Conservation (phyloP, 1,284 basidiomycete genomes). For the Fomitopsis schrenkii region DNA sequence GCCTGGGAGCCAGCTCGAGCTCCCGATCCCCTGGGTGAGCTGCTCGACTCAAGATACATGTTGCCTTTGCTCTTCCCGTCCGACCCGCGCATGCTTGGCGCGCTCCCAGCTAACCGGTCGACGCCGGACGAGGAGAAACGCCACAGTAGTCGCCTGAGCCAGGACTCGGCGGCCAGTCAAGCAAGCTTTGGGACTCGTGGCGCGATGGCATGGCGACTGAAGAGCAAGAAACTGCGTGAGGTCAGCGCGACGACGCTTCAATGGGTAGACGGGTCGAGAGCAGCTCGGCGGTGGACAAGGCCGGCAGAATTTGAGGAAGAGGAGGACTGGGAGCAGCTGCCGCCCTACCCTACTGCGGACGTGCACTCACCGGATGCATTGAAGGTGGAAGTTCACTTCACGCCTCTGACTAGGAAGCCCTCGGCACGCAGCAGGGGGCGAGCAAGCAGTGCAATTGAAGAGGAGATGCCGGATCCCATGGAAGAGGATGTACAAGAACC, state of each 20-base stretch:
- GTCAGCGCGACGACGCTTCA: conserved; percentile 55
- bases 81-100: conserved; percentile 73
- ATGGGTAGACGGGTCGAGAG: conserved; percentile 62
- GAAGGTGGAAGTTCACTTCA: conserved; percentile 35
- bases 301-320: conserved; percentile 32
- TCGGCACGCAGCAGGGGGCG: conserved; percentile 55
- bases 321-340: conserved; percentile 26
- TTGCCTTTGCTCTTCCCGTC: conserved; percentile 83
- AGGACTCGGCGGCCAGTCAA: conserved; percentile 33
- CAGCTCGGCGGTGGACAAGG: conserved; percentile 40
- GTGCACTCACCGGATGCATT: conserved; percentile 5
- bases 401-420: conserved; percentile 64
- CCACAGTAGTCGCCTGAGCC: conserved; percentile 24
- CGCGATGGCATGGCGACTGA: conserved; percentile 52
- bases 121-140: conserved; percentile 33
- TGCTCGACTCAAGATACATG: conserved; percentile 90
- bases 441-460: conserved; percentile 35
- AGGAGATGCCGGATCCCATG: conserved; percentile 12
- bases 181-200: conserved; percentile 35
- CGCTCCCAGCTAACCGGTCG: conserved; percentile 48
- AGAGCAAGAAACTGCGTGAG: conserved; percentile 55
- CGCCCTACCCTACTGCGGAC: conserved; percentile 25
- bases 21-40: conserved; percentile 81
- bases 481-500: conserved; percentile 15
- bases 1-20: conserved; percentile 74